Percentiles rank a stretch among this genome's conserved stretches.
Evolutionary conservation across 352 stramenopile species (phyloP).

Genomic region (Pythium volutum): DNA sequence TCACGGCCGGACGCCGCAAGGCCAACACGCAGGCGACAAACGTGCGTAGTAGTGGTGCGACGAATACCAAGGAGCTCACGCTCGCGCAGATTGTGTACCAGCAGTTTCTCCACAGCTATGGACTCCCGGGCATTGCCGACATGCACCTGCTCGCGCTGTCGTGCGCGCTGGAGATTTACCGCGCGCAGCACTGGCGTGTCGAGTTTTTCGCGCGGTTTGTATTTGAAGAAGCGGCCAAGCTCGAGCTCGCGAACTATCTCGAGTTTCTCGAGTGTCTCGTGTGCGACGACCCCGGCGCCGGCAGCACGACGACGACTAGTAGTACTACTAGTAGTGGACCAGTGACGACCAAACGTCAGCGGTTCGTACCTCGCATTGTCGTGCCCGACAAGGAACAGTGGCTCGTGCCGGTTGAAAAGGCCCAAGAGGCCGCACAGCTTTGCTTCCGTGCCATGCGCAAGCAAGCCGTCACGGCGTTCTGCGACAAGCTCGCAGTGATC

Average conservation of each 20-base stretch:
- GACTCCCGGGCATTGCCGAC: constrained; percentile 67
- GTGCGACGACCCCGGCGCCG: constrained; percentile 35
- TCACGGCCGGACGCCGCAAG: constrained; percentile 57
- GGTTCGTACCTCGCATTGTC: constrained; percentile 47
- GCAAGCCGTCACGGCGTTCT: constrained; percentile 49
- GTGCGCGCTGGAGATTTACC: constrained; percentile 65
- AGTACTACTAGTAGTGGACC: constrained; percentile 3
- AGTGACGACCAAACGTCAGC: constrained; percentile 35
- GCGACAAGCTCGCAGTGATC: constrained; percentile 50
- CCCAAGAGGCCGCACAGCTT: constrained; percentile 53
- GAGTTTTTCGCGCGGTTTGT: constrained; percentile 76
- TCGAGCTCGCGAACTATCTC: constrained; percentile 57
- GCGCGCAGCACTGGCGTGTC: constrained; percentile 60
- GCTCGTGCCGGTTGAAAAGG: constrained; percentile 60
- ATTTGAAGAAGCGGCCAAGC: constrained; percentile 62
- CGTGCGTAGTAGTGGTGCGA: background rate
- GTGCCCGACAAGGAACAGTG: constrained; percentile 74
- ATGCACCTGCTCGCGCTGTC: constrained; percentile 78
- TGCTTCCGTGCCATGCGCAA: constrained; percentile 79
- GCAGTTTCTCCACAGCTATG: constrained; percentile 81
- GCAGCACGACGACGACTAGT: constrained; percentile 5
- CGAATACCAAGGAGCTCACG: constrained; percentile 42
- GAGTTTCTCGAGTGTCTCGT: constrained; percentile 80
- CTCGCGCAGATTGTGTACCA: constrained; percentile 79
- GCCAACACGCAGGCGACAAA: constrained; percentile 13